A percentile compares a stretch with the other conserved stretches of the same genome.
Conservation (phyloP, 2,329 filamentous ascomycete genomes). For the Knoxdaviesia proteae region DNA sequence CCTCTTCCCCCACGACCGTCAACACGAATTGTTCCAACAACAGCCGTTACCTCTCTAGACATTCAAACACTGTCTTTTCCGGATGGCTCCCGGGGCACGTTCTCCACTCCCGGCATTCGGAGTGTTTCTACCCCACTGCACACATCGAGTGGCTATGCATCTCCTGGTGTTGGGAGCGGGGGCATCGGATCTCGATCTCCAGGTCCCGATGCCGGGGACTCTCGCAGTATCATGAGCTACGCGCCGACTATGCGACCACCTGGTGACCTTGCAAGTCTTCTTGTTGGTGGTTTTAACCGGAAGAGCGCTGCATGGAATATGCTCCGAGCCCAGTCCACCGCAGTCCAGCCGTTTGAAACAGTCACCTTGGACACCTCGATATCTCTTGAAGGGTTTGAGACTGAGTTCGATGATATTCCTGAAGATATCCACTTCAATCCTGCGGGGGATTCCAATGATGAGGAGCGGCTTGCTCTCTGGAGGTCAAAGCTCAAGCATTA, state of each 20-base stretch:
- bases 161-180: conserved; percentile 13
- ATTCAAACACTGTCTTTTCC: conserved; percentile 57
- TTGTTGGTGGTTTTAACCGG: conserved; percentile 47
- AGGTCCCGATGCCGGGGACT: conserved; percentile 35
- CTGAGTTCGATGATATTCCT: conserved; percentile 61
- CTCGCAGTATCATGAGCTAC: conserved; percentile 44
- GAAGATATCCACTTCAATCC: conserved; percentile 16
- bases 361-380: conserved; percentile 22
- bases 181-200: conserved; percentile 5
- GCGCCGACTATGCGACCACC: conserved; percentile 39
- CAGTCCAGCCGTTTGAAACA: conserved; percentile 39
- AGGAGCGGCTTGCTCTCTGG: conserved; percentile 51
- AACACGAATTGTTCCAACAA: conserved; percentile 36
- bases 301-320: conserved; percentile 50
- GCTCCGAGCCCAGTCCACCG: conserved; percentile 39
- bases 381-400: conserved; percentile 43
- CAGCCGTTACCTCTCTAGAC: conserved; percentile 63
- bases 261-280: conserved; percentile 62
- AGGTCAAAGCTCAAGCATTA: conserved; percentile 93
- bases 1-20: conserved; percentile 31
- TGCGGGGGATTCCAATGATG: conserved; percentile 16
- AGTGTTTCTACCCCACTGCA: conserved; percentile 15
- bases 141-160: conserved; percentile 17
- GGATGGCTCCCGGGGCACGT: conserved; percentile 46
- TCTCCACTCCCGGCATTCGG: conserved; percentile 20